phyloP scores from a whole-genome alignment of 2,329 filamentous ascomycete species.

The Aspergillus clavatus region DNA sequence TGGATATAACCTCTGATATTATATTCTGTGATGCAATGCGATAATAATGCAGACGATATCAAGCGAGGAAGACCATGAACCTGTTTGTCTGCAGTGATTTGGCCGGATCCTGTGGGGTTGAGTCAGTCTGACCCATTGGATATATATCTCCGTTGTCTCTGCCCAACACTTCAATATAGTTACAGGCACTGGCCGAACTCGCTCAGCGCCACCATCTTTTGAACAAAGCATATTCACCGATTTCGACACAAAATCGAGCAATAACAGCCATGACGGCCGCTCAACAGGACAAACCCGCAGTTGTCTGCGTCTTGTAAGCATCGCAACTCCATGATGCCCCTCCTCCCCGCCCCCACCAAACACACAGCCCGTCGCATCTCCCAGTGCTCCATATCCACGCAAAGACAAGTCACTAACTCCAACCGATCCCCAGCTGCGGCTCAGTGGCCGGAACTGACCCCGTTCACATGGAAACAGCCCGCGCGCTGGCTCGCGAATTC shows the following conservation, averaged over 20 bases:
- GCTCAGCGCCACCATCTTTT: no score
- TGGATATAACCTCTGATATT: no score
- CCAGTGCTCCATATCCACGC: background rate
- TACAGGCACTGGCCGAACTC: no score
- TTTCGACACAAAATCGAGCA: background rate
- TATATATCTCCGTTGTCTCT: no score
- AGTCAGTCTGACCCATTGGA: no score
- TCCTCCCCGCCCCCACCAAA: conserved; percentile 1
- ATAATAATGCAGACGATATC: no score
- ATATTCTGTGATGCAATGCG: no score
- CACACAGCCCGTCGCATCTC: background rate
- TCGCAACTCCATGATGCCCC: background rate
- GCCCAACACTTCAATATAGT: no score
- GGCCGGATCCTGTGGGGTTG: no score
- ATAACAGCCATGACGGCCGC: conserved; percentile 12
- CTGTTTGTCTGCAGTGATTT: no score
- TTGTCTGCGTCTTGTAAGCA: conserved; percentile 80
- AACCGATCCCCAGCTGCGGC: conserved; percentile 61
- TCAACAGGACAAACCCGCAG: conserved; percentile 46
- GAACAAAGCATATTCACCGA: background rate
- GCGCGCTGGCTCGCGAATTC: conserved; percentile 67
- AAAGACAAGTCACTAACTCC: conserved; percentile 1
- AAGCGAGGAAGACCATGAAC: no score
- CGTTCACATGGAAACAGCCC: conserved; percentile 72
- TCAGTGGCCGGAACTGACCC: conserved; percentile 68